Evolutionary conservation across 345 rosid species (phyloP).

Genomic region (Hibiscus mutabilis): DNA sequence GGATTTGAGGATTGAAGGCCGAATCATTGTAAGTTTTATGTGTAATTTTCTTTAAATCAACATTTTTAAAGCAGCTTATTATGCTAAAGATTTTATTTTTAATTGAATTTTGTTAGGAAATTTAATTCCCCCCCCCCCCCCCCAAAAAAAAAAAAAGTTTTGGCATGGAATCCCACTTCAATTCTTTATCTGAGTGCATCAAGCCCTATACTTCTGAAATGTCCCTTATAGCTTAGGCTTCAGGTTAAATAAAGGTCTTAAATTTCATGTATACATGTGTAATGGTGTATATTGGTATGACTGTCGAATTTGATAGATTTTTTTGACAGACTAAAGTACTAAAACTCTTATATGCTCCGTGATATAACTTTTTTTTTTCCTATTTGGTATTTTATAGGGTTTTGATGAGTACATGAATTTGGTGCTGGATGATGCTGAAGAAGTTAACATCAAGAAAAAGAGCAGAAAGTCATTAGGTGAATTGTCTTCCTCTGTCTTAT

Average conservation of each 20-base stretch:
- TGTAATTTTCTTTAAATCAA: neutral
- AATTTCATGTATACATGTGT: neutral
- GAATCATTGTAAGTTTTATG: constrained; percentile 11
- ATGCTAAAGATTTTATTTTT: neutral
- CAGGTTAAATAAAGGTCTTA: neutral
- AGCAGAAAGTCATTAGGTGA: constrained; percentile 74
- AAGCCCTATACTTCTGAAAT: neutral
- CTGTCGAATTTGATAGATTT: neutral
- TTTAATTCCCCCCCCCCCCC: too few relatives aligned
- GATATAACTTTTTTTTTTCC: neutral
- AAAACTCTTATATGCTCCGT: neutral
- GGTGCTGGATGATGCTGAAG: constrained; percentile 95
- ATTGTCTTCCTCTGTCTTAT: neutral
- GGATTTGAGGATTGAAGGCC: constrained; percentile 84
- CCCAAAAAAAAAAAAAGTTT: too few relatives aligned
- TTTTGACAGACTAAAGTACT: neutral
- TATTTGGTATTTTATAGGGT: constrained; percentile 35
- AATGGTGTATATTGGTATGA: neutral
- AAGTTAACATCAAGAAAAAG: constrained; percentile 82
- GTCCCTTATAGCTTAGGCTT: neutral
- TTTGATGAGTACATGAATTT: constrained; percentile 98
- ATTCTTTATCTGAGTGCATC: neutral
- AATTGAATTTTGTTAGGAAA: neutral
- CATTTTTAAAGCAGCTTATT: neutral
- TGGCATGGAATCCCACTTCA: too few relatives aligned